Evolutionary conservation across 2,329 filamentous ascomycete genomes (phyloP), one percentile per base, ranked within the genome.

Genomic region (Scytalidium lignicola): DNA sequence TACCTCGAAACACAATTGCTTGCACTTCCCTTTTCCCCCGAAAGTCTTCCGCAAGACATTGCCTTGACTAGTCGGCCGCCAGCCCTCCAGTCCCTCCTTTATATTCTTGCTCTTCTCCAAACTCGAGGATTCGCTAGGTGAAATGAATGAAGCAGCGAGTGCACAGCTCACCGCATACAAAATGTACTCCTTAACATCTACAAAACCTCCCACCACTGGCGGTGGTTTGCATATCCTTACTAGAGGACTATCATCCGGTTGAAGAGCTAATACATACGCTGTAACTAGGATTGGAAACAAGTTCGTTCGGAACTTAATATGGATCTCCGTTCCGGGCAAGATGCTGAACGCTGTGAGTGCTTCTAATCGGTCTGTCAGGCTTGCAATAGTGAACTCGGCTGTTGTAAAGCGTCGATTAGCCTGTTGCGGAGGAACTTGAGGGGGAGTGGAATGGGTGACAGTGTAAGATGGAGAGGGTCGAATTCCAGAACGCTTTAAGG

Each of bases 311-410:
- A 70, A 60, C 40, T 55, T 63, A 32, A 74, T 63, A 20, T 57
- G 65, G 49, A 73, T 65, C 10, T 63, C 68, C 50, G 52, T 58
- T 17, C 45, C 48, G 1, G 48, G 50, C 7, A 51, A 52, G 37
- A 78, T 59, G 1, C 59, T 58, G 37, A 75, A 65, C 1, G 59
- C 59, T 29, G 71, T 66, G 3, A 66, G 67, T 1, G 70, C 70
- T 53, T 75, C 70, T 2, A 75, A 61, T 8, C 68, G 67, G 3
- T 63, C 59, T 8, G 71, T 62, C 48, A 78, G 69, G 2, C 65
- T 58, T 32, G 65, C 62, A 2, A 76, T 58, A 1, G 74, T 64
- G 1, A 61, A 54, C 54, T 78, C 74, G 18, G 59, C 55, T 15
- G 55, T 51, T 18, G 60, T 47, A 3, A 57, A 41, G 29, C 47